Evolutionary conservation across 83 land plant genomes (phyloP), one percentile per base, ranked within the genome.

Genomic region (Thuja plicata): DNA sequence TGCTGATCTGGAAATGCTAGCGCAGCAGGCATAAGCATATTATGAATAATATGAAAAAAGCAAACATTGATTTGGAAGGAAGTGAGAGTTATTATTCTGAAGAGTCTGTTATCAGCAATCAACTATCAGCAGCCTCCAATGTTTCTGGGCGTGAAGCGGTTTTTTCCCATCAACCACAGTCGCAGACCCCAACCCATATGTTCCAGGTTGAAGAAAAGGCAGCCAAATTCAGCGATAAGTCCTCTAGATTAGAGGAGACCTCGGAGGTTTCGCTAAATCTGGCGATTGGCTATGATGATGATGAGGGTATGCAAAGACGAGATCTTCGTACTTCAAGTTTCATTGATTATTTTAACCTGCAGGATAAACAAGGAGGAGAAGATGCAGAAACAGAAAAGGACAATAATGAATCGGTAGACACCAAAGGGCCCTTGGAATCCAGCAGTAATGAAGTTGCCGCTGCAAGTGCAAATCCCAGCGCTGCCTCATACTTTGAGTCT

Each of bases 51-150:
- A 86, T 86, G 87, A 86, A 57, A 86, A 86, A 86, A 35, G 38
- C 60, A 34, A 86, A 71, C 87, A 86, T 86, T 60, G 87, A 86
- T 86, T 86, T 86, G 73, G 87, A 86, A 86, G 87, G 73, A 60
- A 86, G 87, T 17, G 87, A 86, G 41, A 86, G 87, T 16, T 60
- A 86, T 60, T 86, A 48, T 17, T 86, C 87, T 21, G 87, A 86
- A 24, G 87, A 86, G 71, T 86, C 87, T 34, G 87, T 86, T 60
- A 86, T 86, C 66, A 86, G 87, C 73, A 50, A 86, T 50, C 87
- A 86, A 35, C 21, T 86, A 60, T 86, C 87, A 35, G 87, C 71
- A 60, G 87, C 87, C 87, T 86, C 87, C 87, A 86, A 86, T 86
- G 87, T 86, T 86, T 86, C 87, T 55, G 87, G 71, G 32, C 71